Evolutionary conservation across 2,329 filamentous ascomycete species (phyloP).

Genomic region (Apiospora arundinis): DNA sequence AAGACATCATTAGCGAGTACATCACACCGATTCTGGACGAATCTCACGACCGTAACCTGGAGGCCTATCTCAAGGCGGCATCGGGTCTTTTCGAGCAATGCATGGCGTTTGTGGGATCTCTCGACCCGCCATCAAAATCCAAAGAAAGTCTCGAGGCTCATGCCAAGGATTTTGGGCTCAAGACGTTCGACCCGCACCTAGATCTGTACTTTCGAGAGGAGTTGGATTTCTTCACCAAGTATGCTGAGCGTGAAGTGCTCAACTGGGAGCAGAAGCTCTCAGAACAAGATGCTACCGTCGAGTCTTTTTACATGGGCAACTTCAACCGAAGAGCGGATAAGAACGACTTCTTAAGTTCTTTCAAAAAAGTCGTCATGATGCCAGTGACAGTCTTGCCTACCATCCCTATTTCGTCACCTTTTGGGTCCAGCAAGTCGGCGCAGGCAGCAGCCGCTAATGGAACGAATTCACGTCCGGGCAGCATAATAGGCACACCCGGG

Average conservation of each 20-base stretch:
- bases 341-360: constrained; percentile 92
- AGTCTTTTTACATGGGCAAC: constrained; percentile 96
- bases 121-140: constrained; percentile 71
- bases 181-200: constrained; percentile 89
- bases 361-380: constrained; percentile 99
- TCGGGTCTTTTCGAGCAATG: constrained; percentile 89
- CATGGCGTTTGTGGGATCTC: constrained; percentile 74
- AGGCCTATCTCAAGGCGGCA: constrained; percentile 83
- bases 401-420: constrained; percentile 66
- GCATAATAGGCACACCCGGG: constrained; percentile 41
- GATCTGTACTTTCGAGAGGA: constrained; percentile 93
- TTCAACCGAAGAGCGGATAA: constrained; percentile 95
- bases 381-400: constrained; percentile 88
- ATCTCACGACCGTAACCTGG: constrained; percentile 75
- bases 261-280: constrained; percentile 92
- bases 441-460: constrained; percentile 38
- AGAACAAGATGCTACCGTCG: constrained; percentile 87
- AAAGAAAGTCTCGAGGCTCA: constrained; percentile 67
- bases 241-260: constrained; percentile 77
- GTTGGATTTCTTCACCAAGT: constrained; percentile 80
- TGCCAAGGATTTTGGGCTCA: constrained; percentile 70
- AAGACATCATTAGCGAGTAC: constrained; percentile 87
- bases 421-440: constrained; percentile 52
- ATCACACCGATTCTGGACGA: constrained; percentile 86
- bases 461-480: constrained; percentile 32